Evolutionary conservation across 2,329 filamentous ascomycete species (phyloP), one percentile per base, ranked within the genome.

Genomic region (Exophiala sideris): DNA sequence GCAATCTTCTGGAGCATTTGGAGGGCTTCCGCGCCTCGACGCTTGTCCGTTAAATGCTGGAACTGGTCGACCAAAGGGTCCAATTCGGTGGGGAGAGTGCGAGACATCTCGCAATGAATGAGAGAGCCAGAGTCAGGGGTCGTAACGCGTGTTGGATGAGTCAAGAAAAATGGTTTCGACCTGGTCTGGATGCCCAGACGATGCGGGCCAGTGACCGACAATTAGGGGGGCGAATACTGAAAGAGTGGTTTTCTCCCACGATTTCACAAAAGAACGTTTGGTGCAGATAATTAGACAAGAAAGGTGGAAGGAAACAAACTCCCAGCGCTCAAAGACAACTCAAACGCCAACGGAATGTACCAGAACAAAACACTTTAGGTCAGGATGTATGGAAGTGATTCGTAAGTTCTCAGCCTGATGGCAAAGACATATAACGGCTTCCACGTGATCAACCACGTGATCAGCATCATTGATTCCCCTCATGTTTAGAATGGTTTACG

Each of bases 1-100:
- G 90, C 90, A 38, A 95, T 80, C 70, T 88, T 91, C 65, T 85
- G 87, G 20, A 97, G 79, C 53, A 82, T 83, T 34, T 82, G 66
- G 3, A 81, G 66, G 9, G 79, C 79, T 57, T 81, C 79, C n/a
- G 72, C 68, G 58, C 78, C 75, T 9, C 77, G 71, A 9, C 73
- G 71, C 7, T 73, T 69, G 24, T 71, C 68, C 42, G 76, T 75
- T n/a, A 81, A 70, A 70, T 82, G 78, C 41, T 79, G 75, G 60
- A 79, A 82, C 62, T 76, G 72, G 3, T 65, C 67, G 33, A 83
- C 70, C 6, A 79, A 64, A 16, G 78, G 67, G 51, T 81, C 77
- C 39, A 73, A 57, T 63, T 78, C 75, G 36, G 58, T 60, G 36
- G 52, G 46, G 16, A 18, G 50, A 5, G 47, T 32, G 20, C 29